phyloP scores from a whole-genome alignment of 2,329 filamentous ascomycete genomes.

The Ophiocordyceps sinensis region DNA sequence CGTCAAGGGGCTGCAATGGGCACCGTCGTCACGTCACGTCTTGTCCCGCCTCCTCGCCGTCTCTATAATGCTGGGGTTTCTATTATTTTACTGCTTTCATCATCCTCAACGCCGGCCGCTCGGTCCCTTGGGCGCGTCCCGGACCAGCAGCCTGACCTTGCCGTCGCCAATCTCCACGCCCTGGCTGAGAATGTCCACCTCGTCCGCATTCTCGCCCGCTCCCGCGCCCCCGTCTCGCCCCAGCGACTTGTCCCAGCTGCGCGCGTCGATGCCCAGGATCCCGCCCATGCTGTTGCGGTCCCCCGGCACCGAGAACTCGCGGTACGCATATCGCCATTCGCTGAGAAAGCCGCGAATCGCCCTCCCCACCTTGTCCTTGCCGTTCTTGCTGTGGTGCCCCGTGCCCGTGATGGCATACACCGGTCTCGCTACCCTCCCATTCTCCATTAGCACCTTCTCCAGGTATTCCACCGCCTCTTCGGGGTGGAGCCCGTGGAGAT shows the following conservation, averaged over 20 bases:
- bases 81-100: slow-evolving; percentile 3
- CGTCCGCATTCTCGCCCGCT: slow-evolving; percentile 23
- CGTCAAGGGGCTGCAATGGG: no score
- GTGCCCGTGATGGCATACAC: slow-evolving; percentile 96
- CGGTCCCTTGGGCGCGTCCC: slow-evolving; percentile 44
- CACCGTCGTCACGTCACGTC: no score
- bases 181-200: slow-evolving; percentile 45
- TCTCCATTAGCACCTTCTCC: slow-evolving; percentile 73
- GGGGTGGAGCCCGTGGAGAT: slow-evolving; percentile 94
- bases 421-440: slow-evolving; percentile 55
- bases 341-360: slow-evolving; percentile 82
- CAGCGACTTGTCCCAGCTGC: slow-evolving; percentile 51
- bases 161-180: slow-evolving; percentile 55
- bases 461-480: slow-evolving; percentile 95
- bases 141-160: slow-evolving; percentile 49
- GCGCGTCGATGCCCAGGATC: slow-evolving; percentile 52
- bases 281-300: slow-evolving; percentile 75
- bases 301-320: slow-evolving; percentile 93
- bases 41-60: no score
- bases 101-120: slow-evolving; percentile 28
- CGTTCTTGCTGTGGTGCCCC: slow-evolving; percentile 94
- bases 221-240: slow-evolving; percentile 33
- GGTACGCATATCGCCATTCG: slow-evolving; percentile 90
- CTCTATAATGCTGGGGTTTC: no score
- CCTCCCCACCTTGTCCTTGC: slow-evolving; percentile 96